Evolutionary conservation across 208 protist species (phyloP), one percentile per base, ranked within the genome.

Genomic region (Wallacemonas rigidus): DNA sequence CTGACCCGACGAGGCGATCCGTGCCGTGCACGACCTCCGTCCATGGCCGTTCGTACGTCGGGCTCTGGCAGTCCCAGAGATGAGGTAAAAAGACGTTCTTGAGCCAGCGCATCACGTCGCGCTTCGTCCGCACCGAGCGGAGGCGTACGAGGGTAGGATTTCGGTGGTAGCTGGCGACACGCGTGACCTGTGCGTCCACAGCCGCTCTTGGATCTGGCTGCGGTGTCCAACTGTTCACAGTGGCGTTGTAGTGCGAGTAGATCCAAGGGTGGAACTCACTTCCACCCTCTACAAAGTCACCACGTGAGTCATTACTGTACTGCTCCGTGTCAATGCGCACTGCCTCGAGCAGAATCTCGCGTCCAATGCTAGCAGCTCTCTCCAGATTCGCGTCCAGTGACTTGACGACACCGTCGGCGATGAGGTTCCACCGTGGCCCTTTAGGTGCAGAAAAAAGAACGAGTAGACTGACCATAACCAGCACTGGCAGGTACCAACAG

Each of bases 251-350:
- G 64, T 76, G 67, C 68, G 74, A 73, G 75, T 79, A 82, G 62
- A 76, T n/a, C 75, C 77, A 86, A 14, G 73, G 56, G 56, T 64
- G 74, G 14, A 41, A 51, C 8, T 7, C 70, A 17, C 77, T 86
- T 63, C 68, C 71, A 44, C 81, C 81, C 12, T 67, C 4, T 12
- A 78, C 68, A 55, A 80, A 82, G 61, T 62, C 26, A 6, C 67
- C 61, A 12, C 3, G 44, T 6, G 69, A 67, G 70, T 39, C 55
- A 36, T 71, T 67, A 38, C 8, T 43, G 45, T 44, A 50, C 43
- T n/a, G 12, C 68, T 85, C 74, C 38, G 76, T 79, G 64, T 81
- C 74, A 12, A 86, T 77, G 51, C 77, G 76, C 38, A 82, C 78
- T 2, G 75, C 75, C n/a, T 81, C 73, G 11, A 79, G 55, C 56